Percentiles rank a stretch among this genome's conserved stretches.
Conservation (phyloP, 352 stramenopile genomes). For the Globisporangium megalacanthum region DNA sequence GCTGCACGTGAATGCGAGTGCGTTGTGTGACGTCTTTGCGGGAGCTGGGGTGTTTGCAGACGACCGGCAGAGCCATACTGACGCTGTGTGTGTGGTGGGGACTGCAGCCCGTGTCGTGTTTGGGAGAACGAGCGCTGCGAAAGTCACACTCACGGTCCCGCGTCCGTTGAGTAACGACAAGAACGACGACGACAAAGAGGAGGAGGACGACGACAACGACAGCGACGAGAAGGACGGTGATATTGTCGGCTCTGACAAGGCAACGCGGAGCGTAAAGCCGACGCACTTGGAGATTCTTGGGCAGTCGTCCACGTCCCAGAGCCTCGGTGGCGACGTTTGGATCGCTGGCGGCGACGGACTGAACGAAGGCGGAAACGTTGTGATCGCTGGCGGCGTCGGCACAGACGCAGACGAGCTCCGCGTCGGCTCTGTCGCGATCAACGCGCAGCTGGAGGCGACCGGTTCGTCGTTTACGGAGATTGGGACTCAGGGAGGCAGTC, state of each 20-base stretch:
- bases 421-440: conserved; percentile 48
- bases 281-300: conserved; percentile 48
- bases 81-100: neutral
- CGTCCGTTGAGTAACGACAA: neutral
- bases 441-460: conserved; percentile 36
- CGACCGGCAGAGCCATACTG: neutral
- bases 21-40: conserved; percentile 3
- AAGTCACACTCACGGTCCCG: conserved; percentile 14
- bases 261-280: conserved; percentile 8
- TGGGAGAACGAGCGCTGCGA: conserved; percentile 10
- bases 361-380: conserved; percentile 37
- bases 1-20: conserved; percentile 48
- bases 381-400: conserved; percentile 36
- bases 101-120: conserved; percentile 15
- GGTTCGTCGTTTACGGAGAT: conserved; percentile 54
- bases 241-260: neutral
- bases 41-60: neutral
- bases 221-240: conserved; percentile 2
- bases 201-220: conserved; percentile 1
- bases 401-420: conserved; percentile 16
- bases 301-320: conserved; percentile 40
- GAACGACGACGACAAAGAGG: conserved; percentile 1
- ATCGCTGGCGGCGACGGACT: conserved; percentile 49
- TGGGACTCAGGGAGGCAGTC: conserved; percentile 37
- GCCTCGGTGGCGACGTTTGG: conserved; percentile 43